phyloP scores from a whole-genome alignment of 2,329 filamentous ascomycete genomes.

The Arthrobotrys iridis region DNA sequence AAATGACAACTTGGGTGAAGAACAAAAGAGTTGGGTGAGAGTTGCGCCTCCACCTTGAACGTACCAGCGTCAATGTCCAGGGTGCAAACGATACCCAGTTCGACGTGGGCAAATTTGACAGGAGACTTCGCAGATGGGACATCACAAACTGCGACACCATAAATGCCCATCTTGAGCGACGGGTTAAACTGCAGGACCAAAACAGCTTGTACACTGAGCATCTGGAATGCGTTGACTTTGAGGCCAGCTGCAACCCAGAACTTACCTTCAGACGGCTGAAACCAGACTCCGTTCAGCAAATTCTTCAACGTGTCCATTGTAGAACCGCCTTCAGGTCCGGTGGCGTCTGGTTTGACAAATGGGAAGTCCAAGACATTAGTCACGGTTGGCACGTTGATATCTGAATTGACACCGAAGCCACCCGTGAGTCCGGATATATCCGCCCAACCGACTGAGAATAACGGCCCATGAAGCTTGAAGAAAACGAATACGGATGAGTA shows the following conservation, averaged over 20 bases:
- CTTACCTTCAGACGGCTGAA: slow-evolving; percentile 57
- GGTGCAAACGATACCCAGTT: slow-evolving; percentile 61
- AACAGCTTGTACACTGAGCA: slow-evolving; percentile 61
- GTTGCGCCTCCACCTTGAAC: slow-evolving; percentile 62
- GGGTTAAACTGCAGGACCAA: slow-evolving; percentile 60
- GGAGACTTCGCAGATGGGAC: slow-evolving; percentile 56
- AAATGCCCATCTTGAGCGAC: slow-evolving; percentile 60
- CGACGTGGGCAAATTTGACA: slow-evolving; percentile 60
- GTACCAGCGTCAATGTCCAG: slow-evolving; percentile 61
- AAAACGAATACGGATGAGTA: slow-evolving; percentile 61
- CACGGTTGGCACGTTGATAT: slow-evolving; percentile 59
- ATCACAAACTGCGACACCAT: slow-evolving; percentile 59
- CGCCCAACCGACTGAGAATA: slow-evolving; percentile 62
- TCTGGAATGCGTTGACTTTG: slow-evolving; percentile 62
- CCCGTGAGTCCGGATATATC: slow-evolving; percentile 56
- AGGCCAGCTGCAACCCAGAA: slow-evolving; percentile 63
- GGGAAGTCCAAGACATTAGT: slow-evolving; percentile 59
- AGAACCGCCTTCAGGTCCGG: neutral
- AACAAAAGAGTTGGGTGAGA: slow-evolving; percentile 63
- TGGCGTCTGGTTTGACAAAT: slow-evolving; percentile 56
- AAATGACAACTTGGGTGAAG: slow-evolving; percentile 62
- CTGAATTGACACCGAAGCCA: slow-evolving; percentile 63
- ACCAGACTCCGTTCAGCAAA: slow-evolving; percentile 59
- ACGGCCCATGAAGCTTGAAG: slow-evolving; percentile 61
- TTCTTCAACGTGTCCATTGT: slow-evolving; percentile 29